These are phyloP conservation scores for Tothia fuscella DNA, from an alignment of 2,329 filamentous ascomycete species.

Conservation along the genomic window DNA sequence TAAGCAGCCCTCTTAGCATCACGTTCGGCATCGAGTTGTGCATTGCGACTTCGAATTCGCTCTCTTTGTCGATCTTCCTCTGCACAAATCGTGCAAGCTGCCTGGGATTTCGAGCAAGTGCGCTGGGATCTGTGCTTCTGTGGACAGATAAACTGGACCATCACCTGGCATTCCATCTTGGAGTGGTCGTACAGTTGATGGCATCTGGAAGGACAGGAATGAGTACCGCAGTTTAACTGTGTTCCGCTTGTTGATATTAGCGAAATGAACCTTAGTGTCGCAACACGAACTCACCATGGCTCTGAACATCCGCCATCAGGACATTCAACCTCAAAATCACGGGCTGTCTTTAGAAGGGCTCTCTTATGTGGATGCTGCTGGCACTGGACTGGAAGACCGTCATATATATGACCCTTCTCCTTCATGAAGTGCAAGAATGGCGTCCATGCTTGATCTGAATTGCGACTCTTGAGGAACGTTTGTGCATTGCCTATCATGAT, in stretches of 20 bases:
- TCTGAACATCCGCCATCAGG: constrained; percentile 60
- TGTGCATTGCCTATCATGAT: constrained; percentile 59
- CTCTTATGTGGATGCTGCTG: constrained; percentile 43
- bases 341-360: constrained; percentile 34
- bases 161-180: constrained; percentile 34
- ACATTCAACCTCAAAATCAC: constrained; percentile 49
- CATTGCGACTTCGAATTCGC: constrained; percentile 33
- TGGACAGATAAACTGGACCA: constrained; percentile 37
- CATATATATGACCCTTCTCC: constrained; percentile 38
- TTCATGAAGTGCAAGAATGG: constrained; percentile 47
- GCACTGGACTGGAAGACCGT: constrained; percentile 50
- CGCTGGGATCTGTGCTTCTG: constrained; percentile 39
- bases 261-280: not conserved
- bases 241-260: constrained; percentile 29
- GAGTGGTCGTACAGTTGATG: constrained; percentile 51
- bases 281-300: constrained; percentile 41
- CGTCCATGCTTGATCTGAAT: constrained; percentile 46
- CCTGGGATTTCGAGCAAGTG: constrained; percentile 32
- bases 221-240: constrained; percentile 43
- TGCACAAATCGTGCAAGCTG: constrained; percentile 40
- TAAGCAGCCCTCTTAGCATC: constrained; percentile 35
- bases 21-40: constrained; percentile 40
- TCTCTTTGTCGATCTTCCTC: constrained; percentile 36
- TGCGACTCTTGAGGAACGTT: constrained; percentile 51
- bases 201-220: constrained; percentile 48